Evolutionary conservation across 2,329 filamentous ascomycete species (phyloP), one percentile per base, ranked within the genome.

Genomic region (Phyllosticta citrichinensis): DNA sequence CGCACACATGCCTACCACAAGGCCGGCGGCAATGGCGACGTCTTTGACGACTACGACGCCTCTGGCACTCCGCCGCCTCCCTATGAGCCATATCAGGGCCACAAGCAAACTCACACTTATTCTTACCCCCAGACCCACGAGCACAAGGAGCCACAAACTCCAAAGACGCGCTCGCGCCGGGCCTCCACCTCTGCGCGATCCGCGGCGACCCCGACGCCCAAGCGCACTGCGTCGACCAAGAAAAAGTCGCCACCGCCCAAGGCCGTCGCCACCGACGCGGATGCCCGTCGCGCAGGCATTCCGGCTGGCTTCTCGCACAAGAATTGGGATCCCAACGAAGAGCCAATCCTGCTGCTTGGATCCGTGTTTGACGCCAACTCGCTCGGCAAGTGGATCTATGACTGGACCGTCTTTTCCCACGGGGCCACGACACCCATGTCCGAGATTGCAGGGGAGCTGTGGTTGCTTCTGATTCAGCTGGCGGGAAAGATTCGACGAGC

Each of bases 331-430:
- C 93, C 93, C 0, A 86, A 85, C 27, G 93, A 97, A 79, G 86
- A 91, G 67, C 94, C 94, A 57, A 97, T 99, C 72, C 87, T 97
- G 71, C 83, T 99, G 25, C 82, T 97, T 22, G 94, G 94, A 57
- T 96, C 90, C 71, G 94, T 97, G 61, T 97, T 97, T 71, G 94
- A 97, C 72, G 90, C 93, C 70, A 97, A 97, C 81, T 96, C 91
- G 25, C 82, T 99, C 30, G 94, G 94, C 70, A 97, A 97, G 77
- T 99, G 94, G 94, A 95, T 99, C 71, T 99, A 96, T 76, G 94
- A 97, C 81, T 99, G 94, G 94, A 97, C 94, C 19, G 90, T 97
- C 65, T 96, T 90, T 78, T 87, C 88, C 73, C 87, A 95, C 67
- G 90, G 90, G 47, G 84, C 91, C 14, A 83, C 84, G 51, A 91